Percentiles rank a stretch among this genome's conserved stretches.
These are phyloP conservation scores for Trichocomaceae sp. DNA, from an alignment of 2,329 filamentous ascomycete species.

Conservation along the genomic window DNA sequence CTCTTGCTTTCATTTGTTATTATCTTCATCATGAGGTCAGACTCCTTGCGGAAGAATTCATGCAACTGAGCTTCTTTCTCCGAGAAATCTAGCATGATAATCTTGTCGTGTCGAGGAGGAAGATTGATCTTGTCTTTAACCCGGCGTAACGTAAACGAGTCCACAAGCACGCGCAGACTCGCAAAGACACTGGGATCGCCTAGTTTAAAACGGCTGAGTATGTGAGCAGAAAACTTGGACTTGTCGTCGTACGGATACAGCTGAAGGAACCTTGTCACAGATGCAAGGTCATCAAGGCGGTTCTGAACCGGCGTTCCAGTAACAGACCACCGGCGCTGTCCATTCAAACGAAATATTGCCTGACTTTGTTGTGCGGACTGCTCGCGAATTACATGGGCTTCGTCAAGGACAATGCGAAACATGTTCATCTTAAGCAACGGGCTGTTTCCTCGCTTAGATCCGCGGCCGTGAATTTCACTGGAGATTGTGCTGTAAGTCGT, in stretches of 20 bases:
- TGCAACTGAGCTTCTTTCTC: conserved; percentile 70
- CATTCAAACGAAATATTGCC: conserved; percentile 71
- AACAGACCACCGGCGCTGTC: conserved; percentile 87
- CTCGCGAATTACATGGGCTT: conserved; percentile 91
- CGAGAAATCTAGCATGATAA: conserved; percentile 69
- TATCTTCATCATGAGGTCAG: conserved; percentile 70
- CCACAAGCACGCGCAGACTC: conserved; percentile 80
- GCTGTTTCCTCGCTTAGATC: conserved; percentile 51
- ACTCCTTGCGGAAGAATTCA: conserved; percentile 75
- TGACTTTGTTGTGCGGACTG: conserved; percentile 75
- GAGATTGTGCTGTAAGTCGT: conserved; percentile 89
- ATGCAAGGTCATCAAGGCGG: conserved; percentile 79
- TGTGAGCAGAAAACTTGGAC: conserved; percentile 67
- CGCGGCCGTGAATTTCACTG: conserved; percentile 64
- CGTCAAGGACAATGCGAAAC: conserved; percentile 90
- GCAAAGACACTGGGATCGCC: conserved; percentile 73
- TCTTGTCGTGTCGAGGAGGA: conserved; percentile 64
- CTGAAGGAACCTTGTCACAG: conserved; percentile 77
- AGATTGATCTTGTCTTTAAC: conserved; percentile 87
- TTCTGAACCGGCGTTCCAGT: conserved; percentile 96
- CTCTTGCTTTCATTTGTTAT: conserved; percentile 61
- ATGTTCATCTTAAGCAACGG: conserved; percentile 75
- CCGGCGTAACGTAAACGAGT: conserved; percentile 87
- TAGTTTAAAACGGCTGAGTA: conserved; percentile 78
- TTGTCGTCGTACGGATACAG: conserved; percentile 79